phyloP scores from a whole-genome alignment of 2,329 filamentous ascomycete species.

The Aspergillus latus region DNA sequence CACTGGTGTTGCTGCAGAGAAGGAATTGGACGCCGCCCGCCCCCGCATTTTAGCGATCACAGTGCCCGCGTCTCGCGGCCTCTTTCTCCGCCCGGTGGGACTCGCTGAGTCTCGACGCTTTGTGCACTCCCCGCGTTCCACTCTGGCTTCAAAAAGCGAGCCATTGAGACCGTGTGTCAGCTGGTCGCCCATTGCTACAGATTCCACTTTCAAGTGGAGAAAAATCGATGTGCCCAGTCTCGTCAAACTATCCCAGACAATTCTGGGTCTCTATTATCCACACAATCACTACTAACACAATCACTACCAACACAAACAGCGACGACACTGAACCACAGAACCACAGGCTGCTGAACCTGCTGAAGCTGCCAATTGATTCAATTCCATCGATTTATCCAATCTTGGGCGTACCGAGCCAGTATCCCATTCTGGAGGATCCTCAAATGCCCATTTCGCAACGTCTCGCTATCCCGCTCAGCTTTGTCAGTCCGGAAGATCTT shows the following conservation, averaged over 20 bases:
- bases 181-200: too few species aligned
- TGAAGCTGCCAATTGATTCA: background rate
- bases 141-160: too few species aligned
- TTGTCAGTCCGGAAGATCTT: slow-evolving; percentile 29
- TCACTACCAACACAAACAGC: background rate
- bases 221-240: background rate
- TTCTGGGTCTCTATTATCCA: background rate
- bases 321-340: background rate
- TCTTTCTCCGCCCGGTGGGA: too few species aligned
- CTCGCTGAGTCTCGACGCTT: too few species aligned
- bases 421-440: slow-evolving; percentile 35
- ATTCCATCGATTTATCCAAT: slow-evolving; percentile 32
- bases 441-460: slow-evolving; percentile 27
- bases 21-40: background rate
- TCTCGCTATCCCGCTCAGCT: slow-evolving; percentile 31
- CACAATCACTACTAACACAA: background rate
- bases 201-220: too few species aligned
- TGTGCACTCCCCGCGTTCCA: background rate
- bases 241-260: background rate
- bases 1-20: background rate
- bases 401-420: slow-evolving; percentile 28
- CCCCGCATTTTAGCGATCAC: background rate
- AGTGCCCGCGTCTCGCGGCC: too few species aligned
- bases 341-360: background rate
- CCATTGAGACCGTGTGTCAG: too few species aligned